Evolutionary conservation across 305 asterid genomes (phyloP).

Genomic region (Andrographis paniculata): DNA sequence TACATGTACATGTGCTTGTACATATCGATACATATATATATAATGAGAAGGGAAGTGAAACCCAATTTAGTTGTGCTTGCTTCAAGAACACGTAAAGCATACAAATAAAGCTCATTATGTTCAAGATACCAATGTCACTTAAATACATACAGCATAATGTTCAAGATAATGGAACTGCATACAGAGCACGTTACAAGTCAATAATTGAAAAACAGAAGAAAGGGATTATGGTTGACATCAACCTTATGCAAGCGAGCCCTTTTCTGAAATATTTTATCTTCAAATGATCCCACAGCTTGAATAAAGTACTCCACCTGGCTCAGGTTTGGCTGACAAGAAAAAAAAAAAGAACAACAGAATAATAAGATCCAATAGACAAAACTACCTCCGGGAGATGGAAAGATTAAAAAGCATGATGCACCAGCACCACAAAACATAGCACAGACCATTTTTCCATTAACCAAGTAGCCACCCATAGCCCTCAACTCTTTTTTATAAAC

Average conservation of each 20-base stretch:
- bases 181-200: constrained; percentile 8
- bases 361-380: constrained; percentile 11
- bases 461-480: constrained; percentile 78
- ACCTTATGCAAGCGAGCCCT: constrained; percentile 90
- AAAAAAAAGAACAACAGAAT: constrained; percentile 6
- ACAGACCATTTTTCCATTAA: constrained; percentile 82
- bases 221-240: constrained; percentile 14
- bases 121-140: constrained; percentile 1
- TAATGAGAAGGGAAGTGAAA: no score
- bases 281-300: constrained; percentile 91
- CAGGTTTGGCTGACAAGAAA: constrained; percentile 62
- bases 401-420: constrained; percentile 12
- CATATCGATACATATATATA: no score
- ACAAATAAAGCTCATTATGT: constrained; percentile 7
- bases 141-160: constrained; percentile 5
- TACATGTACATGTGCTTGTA: no score
- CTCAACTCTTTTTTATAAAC: constrained; percentile 88
- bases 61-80: no score
- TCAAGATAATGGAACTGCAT: neutral
- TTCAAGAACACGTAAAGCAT: constrained; percentile 8
- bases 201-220: constrained; percentile 12
- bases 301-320: constrained; percentile 80
- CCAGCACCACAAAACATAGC: neutral
- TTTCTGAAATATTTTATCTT: constrained; percentile 91
- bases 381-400: constrained; percentile 10